These are phyloP conservation scores for Roridomyces roridus DNA, from an alignment of 768 basidiomycete species.

Conservation along the genomic window DNA sequence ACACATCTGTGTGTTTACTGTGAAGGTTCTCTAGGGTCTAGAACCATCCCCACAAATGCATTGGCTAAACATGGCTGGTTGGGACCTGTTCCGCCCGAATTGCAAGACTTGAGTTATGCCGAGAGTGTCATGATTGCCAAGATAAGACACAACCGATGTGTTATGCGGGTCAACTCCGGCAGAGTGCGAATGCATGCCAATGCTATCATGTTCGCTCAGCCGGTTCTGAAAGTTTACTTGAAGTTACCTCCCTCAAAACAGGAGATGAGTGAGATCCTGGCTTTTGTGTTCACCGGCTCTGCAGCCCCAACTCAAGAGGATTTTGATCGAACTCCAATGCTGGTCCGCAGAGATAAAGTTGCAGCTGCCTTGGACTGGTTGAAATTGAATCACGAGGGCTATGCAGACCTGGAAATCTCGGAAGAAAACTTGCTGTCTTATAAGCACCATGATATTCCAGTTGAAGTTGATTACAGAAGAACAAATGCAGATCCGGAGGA, in stretches of 20 bases:
- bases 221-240: conserved; percentile 32
- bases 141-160: conserved; percentile 32
- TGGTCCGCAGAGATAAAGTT: conserved; percentile 21
- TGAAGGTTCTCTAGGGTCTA: background rate
- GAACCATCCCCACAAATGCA: conserved; percentile 24
- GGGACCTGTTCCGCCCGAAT: conserved; percentile 35
- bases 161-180: conserved; percentile 34
- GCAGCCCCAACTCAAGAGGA: background rate
- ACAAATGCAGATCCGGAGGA: conserved; percentile 5
- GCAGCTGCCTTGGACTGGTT: conserved; percentile 15
- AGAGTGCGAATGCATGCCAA: conserved; percentile 34
- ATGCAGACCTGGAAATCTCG: conserved; percentile 14
- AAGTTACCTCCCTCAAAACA: conserved; percentile 28
- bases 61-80: conserved; percentile 43
- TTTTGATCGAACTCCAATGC: conserved; percentile 9
- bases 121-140: conserved; percentile 35
- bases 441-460: conserved; percentile 12
- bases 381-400: conserved; percentile 13
- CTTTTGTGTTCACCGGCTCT: conserved; percentile 10
- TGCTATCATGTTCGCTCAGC: conserved; percentile 36
- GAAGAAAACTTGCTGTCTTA: conserved; percentile 7
- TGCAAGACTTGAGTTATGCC: conserved; percentile 30
- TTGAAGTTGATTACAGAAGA: conserved; percentile 10
- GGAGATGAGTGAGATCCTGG: conserved; percentile 30
- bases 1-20: background rate